phyloP scores from a whole-genome alignment of 352 stramenopile genomes.

The Lagenidium giganteum region DNA sequence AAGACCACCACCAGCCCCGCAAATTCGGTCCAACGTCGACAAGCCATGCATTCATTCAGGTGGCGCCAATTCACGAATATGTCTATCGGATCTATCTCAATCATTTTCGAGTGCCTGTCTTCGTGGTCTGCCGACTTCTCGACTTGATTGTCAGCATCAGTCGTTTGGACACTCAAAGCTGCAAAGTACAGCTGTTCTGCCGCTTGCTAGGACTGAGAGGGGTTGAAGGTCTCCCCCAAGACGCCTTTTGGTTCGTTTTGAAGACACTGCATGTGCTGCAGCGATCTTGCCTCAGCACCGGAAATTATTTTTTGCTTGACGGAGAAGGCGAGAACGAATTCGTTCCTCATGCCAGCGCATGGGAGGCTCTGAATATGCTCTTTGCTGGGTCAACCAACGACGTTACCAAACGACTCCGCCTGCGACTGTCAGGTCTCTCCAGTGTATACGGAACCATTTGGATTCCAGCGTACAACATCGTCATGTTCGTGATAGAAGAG shows the following conservation, averaged over 20 bases:
- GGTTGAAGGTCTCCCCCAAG: slow-evolving; percentile 23
- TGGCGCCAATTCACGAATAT: slow-evolving; percentile 29
- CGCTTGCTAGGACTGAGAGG: slow-evolving; percentile 31
- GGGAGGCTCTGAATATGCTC: slow-evolving; percentile 30
- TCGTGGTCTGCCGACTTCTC: slow-evolving; percentile 31
- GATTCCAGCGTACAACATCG: slow-evolving; percentile 41
- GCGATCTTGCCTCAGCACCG: slow-evolving; percentile 24
- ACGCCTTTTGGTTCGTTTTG: slow-evolving; percentile 52
- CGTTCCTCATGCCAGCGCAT: slow-evolving; percentile 31
- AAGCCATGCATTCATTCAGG: slow-evolving; percentile 12
- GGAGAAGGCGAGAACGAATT: slow-evolving; percentile 40
- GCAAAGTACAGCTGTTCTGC: slow-evolving; percentile 49
- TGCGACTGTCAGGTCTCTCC: slow-evolving; percentile 32
- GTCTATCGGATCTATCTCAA: slow-evolving; percentile 46
- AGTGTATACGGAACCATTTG: slow-evolving; percentile 50
- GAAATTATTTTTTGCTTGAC: slow-evolving; percentile 44
- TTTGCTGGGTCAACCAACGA: slow-evolving; percentile 29
- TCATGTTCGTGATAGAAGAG: slow-evolving; percentile 45
- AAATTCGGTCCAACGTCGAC: slow-evolving; percentile 8
- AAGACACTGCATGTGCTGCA: slow-evolving; percentile 43
- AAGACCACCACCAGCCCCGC: slow-evolving; percentile 18
- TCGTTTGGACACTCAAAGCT: slow-evolving; percentile 49
- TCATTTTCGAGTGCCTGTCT: slow-evolving; percentile 33
- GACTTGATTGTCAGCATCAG: slow-evolving; percentile 38
- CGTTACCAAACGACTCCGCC: slow-evolving; percentile 31